phyloP scores from a whole-genome alignment of 768 basidiomycete species.

The Agaricus subrufescens region DNA sequence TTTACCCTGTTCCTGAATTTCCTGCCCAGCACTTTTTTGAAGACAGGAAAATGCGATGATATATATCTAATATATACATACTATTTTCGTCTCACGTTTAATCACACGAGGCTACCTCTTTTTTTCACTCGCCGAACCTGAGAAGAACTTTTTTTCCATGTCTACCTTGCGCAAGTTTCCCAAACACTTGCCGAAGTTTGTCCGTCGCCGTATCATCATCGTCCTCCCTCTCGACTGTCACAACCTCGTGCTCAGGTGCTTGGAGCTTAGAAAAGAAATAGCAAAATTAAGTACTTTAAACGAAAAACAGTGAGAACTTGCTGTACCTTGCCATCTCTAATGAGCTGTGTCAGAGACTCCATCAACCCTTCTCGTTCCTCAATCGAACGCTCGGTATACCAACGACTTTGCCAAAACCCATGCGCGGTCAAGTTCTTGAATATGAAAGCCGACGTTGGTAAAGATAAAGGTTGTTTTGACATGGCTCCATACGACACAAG shows the following conservation, averaged over 20 bases:
- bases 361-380: conserved; percentile 51
- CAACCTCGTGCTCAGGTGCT: conserved; percentile 65
- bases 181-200: conserved; percentile 48
- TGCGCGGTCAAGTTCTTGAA: conserved; percentile 77
- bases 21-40: conserved; percentile 72
- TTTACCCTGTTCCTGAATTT: conserved; percentile 4
- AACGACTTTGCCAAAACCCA: conserved; percentile 77
- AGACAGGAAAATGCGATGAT: conserved; percentile 73
- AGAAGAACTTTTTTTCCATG: conserved; percentile 41
- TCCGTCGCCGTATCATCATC: conserved; percentile 33
- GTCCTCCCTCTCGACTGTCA: conserved; percentile 40
- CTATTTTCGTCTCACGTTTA: conserved; percentile 7
- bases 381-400: conserved; percentile 50
- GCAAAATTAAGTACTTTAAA: too few relatives aligned
- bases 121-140: conserved; percentile 23
- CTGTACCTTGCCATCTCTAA: conserved; percentile 49
- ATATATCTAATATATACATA: neutral
- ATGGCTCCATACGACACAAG: conserved; percentile 89
- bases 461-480: conserved; percentile 74
- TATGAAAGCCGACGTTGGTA: conserved; percentile 78
- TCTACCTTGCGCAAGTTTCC: conserved; percentile 28
- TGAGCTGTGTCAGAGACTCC: conserved; percentile 44
- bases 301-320: neutral
- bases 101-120: neutral
- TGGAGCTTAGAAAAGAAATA: conserved; percentile 41